Evolutionary conservation across 495 filamentous ascomycete species (phyloP).

Genomic region (Astrocystis sublimbata): DNA sequence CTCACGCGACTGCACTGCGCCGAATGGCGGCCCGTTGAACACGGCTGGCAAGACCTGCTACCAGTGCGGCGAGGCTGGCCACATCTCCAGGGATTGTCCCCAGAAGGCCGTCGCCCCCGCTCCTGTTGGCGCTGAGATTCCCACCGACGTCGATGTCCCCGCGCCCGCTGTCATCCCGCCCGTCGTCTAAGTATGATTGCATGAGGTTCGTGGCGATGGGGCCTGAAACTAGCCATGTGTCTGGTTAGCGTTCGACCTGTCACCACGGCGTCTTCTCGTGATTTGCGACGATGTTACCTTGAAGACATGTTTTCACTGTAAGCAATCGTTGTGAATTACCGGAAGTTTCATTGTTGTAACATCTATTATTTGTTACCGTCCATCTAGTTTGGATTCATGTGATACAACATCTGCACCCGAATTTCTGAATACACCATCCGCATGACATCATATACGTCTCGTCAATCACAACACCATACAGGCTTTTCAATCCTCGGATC

Average conservation of each 20-base stretch:
- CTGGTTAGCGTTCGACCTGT: background rate
- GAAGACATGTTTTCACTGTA: background rate
- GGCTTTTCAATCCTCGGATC: background rate
- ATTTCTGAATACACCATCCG: constrained; percentile 5
- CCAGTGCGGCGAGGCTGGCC: constrained; percentile 90
- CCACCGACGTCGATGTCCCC: constrained; percentile 36
- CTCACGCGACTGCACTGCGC: constrained; percentile 94
- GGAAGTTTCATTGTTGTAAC: background rate
- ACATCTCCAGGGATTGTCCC: constrained; percentile 94
- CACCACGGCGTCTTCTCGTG: background rate
- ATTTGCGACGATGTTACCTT: background rate
- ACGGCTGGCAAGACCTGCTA: constrained; percentile 98
- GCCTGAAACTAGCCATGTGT: background rate
- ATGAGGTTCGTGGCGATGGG: background rate
- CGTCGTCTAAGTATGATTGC: constrained; percentile 30
- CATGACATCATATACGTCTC: constrained; percentile 7
- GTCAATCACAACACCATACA: background rate
- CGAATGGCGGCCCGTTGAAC: constrained; percentile 94
- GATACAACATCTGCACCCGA: background rate
- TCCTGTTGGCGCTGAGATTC: constrained; percentile 48
- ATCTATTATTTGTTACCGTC: constrained; percentile 1
- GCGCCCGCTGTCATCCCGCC: constrained; percentile 36
- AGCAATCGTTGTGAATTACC: background rate
- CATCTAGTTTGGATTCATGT: background rate
- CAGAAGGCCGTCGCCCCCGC: constrained; percentile 50